Evolutionary conservation across 345 rosid species (phyloP).

Genomic region (Anacardium occidentale): DNA sequence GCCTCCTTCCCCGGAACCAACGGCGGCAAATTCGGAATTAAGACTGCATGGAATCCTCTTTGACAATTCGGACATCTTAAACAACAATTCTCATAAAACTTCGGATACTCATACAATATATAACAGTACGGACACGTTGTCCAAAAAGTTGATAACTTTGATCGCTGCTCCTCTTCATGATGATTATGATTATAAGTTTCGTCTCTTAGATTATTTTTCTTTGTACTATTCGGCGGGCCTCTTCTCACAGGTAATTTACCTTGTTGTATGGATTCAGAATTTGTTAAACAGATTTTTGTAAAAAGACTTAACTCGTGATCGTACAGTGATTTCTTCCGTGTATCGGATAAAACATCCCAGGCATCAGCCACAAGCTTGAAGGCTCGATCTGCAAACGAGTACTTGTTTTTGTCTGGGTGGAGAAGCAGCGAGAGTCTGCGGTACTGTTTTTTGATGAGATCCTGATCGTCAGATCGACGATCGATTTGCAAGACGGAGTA

Average conservation of each 20-base stretch:
- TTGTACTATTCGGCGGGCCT: conserved; percentile 16
- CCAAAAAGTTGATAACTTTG: conserved; percentile 67
- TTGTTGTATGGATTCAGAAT: conserved; percentile 8
- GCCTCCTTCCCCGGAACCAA: conserved; percentile 75
- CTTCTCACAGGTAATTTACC: conserved; percentile 49
- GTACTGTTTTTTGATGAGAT: conserved; percentile 73
- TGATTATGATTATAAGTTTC: not conserved
- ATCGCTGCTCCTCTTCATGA: conserved; percentile 19
- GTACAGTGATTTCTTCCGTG: conserved; percentile 49
- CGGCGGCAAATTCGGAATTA: conserved; percentile 62
- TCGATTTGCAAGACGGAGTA: conserved; percentile 75
- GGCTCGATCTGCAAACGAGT: conserved; percentile 70
- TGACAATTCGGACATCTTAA: conserved; percentile 68
- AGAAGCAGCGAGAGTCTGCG: conserved; percentile 82
- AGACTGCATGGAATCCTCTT: conserved; percentile 72
- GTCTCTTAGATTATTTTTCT: not conserved
- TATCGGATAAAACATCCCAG: conserved; percentile 70
- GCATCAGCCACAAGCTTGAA: conserved; percentile 82
- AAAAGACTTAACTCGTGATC: conserved; percentile 58
- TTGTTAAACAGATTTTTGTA: conserved; percentile 57
- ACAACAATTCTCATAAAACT: conserved; percentile 77
- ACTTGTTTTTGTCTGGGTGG: conserved; percentile 85
- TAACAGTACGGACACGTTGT: conserved; percentile 92
- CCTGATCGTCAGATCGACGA: conserved; percentile 48
- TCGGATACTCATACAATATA: conserved; percentile 70